Evolutionary conservation across 305 asterid genomes (phyloP), one percentile per base, ranked within the genome.

Genomic region (Coffea humblotiana): DNA sequence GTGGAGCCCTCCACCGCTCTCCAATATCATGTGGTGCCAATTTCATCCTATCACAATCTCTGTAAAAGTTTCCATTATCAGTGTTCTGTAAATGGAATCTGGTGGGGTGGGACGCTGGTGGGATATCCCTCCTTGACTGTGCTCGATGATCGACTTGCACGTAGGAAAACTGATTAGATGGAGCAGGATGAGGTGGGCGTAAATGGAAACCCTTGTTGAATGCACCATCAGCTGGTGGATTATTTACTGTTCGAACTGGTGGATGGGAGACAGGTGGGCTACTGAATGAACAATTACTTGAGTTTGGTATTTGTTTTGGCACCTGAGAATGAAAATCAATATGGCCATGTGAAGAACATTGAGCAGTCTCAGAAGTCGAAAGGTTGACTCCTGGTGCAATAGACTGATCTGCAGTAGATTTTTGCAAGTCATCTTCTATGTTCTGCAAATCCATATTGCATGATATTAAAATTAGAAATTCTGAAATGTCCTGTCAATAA

Each of bases 151-250:
- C 97, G 10, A 78, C 19, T 72, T 90, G 97, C 82, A 89, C 89
- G 80, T 92, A 93, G 8, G 94, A 90, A 78, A 94, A 94, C 77
- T 93, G 97, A 86, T 91, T 89, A 77, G 98, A 89, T 65, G 98
- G 96, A 86, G 95, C 92, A 12, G 96, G 97, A 58, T 90, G 92
- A 75, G 98, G 97, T 75, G 98, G 98, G 23, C 88, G 96, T 75
- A 94, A 83, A 74, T 84, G 95, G 81, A 88, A 91, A 86, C 91
- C 87, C 87, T 89, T 92, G 86, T 82, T 82, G 77, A 83, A 85
- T 78, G 88, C 76, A 78, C 84, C 85, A 76, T 91, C 94, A 63
- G 85, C 81, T 13, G 84, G 86, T 60, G 83, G 92, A 75, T 84
- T 86, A 81, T 86, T 88, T 81, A 87, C 84, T 48, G 83, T 87